These are phyloP conservation scores for Colletotrichum sojae DNA, from an alignment of 2,329 filamentous ascomycete genomes.

Conservation along the genomic window DNA sequence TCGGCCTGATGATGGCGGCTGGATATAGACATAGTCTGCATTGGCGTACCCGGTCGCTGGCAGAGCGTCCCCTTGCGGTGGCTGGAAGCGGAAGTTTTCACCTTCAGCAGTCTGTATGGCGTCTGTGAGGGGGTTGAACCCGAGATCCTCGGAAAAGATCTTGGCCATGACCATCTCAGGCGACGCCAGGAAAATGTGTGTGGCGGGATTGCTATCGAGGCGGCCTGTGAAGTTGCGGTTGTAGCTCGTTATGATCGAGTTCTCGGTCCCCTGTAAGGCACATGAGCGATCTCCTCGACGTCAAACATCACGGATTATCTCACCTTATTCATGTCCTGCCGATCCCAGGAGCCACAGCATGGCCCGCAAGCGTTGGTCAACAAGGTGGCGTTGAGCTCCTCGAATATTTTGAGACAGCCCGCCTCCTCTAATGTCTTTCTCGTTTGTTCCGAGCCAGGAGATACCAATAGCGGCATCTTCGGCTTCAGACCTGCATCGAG, in stretches of 20 bases:
- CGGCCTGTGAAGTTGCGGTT: conserved; percentile 88
- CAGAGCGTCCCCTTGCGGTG: conserved; percentile 76
- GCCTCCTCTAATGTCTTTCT: conserved; percentile 78
- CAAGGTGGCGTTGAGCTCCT: conserved; percentile 81
- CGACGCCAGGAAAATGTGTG: conserved; percentile 82
- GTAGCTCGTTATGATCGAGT: conserved; percentile 85
- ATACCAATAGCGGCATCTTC: conserved; percentile 82
- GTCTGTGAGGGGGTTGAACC: conserved; percentile 82
- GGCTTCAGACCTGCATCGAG: conserved; percentile 81
- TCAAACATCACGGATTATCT: not conserved
- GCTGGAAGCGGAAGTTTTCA: conserved; percentile 80
- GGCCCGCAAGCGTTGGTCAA: conserved; percentile 81
- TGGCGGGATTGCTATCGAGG: conserved; percentile 84
- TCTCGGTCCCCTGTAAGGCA: conserved; percentile 67
- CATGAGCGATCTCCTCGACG: not conserved
- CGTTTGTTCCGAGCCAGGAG: conserved; percentile 82
- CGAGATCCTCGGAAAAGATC: conserved; percentile 78
- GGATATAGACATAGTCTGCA: conserved; percentile 72
- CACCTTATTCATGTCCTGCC: conserved; percentile 74
- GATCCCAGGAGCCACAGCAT: conserved; percentile 81
- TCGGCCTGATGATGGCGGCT: conserved; percentile 48
- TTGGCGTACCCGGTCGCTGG: conserved; percentile 55
- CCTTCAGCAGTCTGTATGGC: conserved; percentile 75
- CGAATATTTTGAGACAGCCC: conserved; percentile 79
- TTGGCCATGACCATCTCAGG: conserved; percentile 82